phyloP scores from a whole-genome alignment of 176 grass and related monocot species.

The Panicum miliaceum region DNA sequence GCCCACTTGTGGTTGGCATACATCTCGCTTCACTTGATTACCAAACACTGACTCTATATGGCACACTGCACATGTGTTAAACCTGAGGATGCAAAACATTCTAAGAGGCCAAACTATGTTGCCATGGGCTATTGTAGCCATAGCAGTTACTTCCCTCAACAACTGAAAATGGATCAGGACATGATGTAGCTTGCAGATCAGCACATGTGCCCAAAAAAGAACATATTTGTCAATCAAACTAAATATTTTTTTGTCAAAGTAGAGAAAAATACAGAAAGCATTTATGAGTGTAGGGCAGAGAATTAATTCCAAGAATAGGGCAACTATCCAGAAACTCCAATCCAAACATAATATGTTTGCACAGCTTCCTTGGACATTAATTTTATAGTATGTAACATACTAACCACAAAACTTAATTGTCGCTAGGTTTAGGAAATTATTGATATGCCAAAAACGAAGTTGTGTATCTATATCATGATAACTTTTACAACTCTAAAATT shows the following conservation, averaged over 20 bases:
- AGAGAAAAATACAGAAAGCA: not conserved
- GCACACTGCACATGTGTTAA: not conserved
- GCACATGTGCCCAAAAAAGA: not conserved
- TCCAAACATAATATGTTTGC: not conserved
- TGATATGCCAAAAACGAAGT: conserved; percentile 1
- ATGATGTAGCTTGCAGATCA: not conserved
- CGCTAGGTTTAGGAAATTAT: conserved; percentile 1
- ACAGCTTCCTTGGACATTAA: not conserved
- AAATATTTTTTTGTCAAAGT: not conserved
- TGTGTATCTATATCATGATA: not conserved
- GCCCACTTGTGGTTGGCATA: not conserved
- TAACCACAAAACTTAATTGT: not conserved
- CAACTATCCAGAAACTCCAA: not conserved
- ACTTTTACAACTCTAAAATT: not conserved
- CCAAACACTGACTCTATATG: not conserved
- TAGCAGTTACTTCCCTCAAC: not conserved
- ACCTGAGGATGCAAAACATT: not conserved
- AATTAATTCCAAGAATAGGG: conserved; percentile 32
- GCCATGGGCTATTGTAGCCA: not conserved
- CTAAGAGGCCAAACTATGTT: not conserved
- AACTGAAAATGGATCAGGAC: conserved; percentile 10
- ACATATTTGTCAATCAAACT: not conserved
- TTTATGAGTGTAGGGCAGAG: not conserved
- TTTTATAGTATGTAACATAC: not conserved
- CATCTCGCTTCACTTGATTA: not conserved